A percentile compares a stretch with the other conserved stretches of the same genome.
Conservation (phyloP, 805 yeast species). For the Metschnikowia dekortorum region DNA sequence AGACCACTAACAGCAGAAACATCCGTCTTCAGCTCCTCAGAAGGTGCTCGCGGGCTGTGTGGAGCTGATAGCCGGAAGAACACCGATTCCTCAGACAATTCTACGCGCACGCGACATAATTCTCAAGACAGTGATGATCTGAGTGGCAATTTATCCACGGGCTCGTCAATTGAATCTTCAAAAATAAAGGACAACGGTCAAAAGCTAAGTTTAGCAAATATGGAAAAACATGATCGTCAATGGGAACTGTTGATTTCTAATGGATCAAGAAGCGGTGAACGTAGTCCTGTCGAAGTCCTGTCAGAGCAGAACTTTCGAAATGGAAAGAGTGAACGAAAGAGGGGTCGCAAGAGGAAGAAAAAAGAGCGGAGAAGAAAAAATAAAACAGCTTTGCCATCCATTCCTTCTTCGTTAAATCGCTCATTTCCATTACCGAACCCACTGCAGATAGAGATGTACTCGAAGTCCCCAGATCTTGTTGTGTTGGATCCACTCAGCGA, state of each 20-base stretch:
- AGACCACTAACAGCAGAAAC: conserved; percentile 10
- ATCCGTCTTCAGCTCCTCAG: conserved; percentile 9
- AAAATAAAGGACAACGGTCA: conserved; percentile 6
- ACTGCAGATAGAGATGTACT: conserved; percentile 15
- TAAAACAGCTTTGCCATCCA: conserved; percentile 9
- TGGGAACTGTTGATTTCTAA: conserved; percentile 10
- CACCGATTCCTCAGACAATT: neutral
- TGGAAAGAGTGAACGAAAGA: neutral
- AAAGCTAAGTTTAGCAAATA: conserved; percentile 16
- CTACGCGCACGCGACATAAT: neutral
- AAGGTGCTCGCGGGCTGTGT: conserved; percentile 5
- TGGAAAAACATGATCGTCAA: conserved; percentile 18
- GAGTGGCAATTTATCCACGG: neutral
- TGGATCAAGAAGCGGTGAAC: neutral
- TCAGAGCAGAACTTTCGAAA: neutral
- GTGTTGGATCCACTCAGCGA: conserved; percentile 8
- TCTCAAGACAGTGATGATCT: neutral
- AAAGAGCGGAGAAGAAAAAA: conserved; percentile 3
- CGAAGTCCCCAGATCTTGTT: conserved; percentile 13
- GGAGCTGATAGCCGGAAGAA: conserved; percentile 7
- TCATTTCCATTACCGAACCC: conserved; percentile 19
- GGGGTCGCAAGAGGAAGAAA: neutral
- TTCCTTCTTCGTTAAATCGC: conserved; percentile 14
- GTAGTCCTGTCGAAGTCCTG: neutral
- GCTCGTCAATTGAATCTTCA: neutral